Evolutionary conservation across 352 stramenopile genomes (phyloP).

Genomic region (Achlya hypogyna): DNA sequence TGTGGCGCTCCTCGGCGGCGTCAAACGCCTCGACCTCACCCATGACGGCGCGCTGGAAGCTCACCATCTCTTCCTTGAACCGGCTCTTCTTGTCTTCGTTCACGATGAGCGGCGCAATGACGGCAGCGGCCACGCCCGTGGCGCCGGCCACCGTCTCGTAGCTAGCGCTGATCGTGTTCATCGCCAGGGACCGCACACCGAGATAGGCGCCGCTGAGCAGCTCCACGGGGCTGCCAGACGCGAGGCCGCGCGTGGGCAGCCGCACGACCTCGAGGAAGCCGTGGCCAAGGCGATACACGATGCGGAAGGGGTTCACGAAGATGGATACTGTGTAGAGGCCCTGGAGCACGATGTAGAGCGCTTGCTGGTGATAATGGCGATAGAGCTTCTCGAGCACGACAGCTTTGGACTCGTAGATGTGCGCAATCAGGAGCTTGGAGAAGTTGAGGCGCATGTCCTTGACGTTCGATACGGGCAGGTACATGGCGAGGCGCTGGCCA

Average conservation of each 20-base stretch:
- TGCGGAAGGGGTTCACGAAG: constrained; percentile 82
- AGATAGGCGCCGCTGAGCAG: constrained; percentile 76
- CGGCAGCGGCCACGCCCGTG: constrained; percentile 61
- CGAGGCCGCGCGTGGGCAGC: constrained; percentile 62
- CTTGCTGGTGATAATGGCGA: constrained; percentile 75
- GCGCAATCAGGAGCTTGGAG: constrained; percentile 68
- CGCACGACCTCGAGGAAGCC: constrained; percentile 73
- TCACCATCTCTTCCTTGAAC: constrained; percentile 77
- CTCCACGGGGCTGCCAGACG: constrained; percentile 73
- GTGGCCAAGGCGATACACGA: constrained; percentile 77
- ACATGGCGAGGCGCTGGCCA: constrained; percentile 59
- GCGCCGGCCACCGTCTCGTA: constrained; percentile 82
- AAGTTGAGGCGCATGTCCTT: constrained; percentile 83
- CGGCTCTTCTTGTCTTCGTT: constrained; percentile 60
- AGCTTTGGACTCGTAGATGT: constrained; percentile 71
- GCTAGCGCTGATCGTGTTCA: constrained; percentile 84
- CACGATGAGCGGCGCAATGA: constrained; percentile 49
- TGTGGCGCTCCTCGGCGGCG: constrained; percentile 74
- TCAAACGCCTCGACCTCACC: constrained; percentile 83
- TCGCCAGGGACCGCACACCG: constrained; percentile 71
- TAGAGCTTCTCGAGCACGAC: constrained; percentile 70
- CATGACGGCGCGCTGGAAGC: constrained; percentile 80
- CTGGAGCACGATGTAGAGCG: constrained; percentile 73
- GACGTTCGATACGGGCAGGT: constrained; percentile 83
- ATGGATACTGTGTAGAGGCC: constrained; percentile 79